Base-by-base conservation (phyloP, 768 basidiomycete species). In the Guyanaporus albipodus region DNA sequence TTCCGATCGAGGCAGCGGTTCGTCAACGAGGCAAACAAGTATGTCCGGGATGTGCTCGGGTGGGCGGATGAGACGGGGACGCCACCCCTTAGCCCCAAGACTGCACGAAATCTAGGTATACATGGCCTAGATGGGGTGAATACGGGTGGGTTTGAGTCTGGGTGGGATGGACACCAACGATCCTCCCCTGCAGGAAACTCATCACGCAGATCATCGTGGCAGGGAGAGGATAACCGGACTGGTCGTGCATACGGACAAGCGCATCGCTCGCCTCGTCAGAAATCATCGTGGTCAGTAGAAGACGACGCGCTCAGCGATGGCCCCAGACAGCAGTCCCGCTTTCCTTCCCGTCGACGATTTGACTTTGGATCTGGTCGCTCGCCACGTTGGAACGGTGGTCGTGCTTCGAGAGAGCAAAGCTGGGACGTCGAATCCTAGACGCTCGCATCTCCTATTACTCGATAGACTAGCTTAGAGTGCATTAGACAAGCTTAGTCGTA, bases 81-180 rank as follows among this genome's bases (percentile, higher is more conserved):
- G 29, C 77, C 78, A 15, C 62, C 66, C 26, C 45, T 82, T 32
- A 59, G 70, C 24, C 63, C 71, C 18, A 71, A 59, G 57, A 70
- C 73, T 8, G 71, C 76, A 23, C 76, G 75, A 32, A 78, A 71
- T 67, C 78, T 82, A 69, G 69, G 70, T 6, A 55, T 81, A 58
- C 69, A 63, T 39, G 71, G 73, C 1, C 56, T 70, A 21, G 49
- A 48, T 18, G 63, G 63, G 38, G 53, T 66, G 29, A 63, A 63
- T 15, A 46, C 46, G 11, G 24, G 46, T 17, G 40, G 41, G 21
- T 32, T 29, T 15, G 29, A 45, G 3, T 32, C 28, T 35, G 46
- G 44, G 23, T 0, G 42, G 34, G 50, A 26, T 33, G 39, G 32
- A 24, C 0, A 31, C 17, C 44, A 45, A 24, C 49, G 39, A 6